Conservation (phyloP, 2,329 filamentous ascomycete species). For the Diaporthe sp. region DNA sequence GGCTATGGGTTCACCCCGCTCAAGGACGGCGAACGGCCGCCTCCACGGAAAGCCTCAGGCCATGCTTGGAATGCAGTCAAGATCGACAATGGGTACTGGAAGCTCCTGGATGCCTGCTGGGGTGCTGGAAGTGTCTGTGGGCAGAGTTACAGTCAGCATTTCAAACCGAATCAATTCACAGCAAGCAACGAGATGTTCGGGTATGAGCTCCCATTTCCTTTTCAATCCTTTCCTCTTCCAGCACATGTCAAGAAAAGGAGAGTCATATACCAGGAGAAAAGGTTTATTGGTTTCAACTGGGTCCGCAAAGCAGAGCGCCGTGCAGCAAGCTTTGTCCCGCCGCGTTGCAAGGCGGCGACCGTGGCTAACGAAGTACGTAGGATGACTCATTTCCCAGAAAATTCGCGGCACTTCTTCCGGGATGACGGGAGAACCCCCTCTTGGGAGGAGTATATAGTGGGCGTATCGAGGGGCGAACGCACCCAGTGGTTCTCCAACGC, state of each 20-base stretch:
- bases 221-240: too few relatives aligned
- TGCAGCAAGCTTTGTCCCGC: neutral
- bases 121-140: conserved; percentile 80
- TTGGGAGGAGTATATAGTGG: conserved; percentile 88
- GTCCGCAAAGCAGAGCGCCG: neutral
- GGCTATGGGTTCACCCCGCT: conserved; percentile 81
- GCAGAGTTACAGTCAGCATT: conserved; percentile 75
- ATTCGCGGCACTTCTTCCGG: conserved; percentile 80
- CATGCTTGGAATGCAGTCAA: conserved; percentile 96
- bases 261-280: neutral
- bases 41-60: conserved; percentile 71
- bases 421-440: conserved; percentile 75
- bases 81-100: conserved; percentile 91
- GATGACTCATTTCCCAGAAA: conserved; percentile 79
- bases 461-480: conserved; percentile 65
- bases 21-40: conserved; percentile 74
- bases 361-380: neutral
- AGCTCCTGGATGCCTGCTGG: conserved; percentile 93
- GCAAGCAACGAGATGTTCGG: conserved; percentile 85
- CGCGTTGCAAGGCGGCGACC: neutral
- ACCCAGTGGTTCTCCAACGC: conserved; percentile 62
- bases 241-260: neutral
- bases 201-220: conserved; percentile 46
- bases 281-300: neutral
- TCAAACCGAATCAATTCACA: conserved; percentile 74